phyloP scores from a whole-genome alignment of 345 rosid species.

The Raphanus sativus region DNA sequence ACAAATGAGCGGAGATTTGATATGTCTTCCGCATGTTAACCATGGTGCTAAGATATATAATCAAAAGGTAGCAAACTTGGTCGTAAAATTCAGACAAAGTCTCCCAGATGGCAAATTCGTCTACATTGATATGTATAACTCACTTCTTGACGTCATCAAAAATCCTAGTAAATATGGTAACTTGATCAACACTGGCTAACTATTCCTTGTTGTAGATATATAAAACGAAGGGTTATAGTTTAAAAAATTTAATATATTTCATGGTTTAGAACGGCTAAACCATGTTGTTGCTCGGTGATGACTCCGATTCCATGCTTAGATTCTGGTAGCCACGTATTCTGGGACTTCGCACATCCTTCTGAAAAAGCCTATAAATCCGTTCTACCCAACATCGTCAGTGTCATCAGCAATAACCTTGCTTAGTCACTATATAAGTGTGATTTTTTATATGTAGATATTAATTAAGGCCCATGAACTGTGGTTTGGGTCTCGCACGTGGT shows the following conservation, averaged over 20 bases:
- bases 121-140: constrained; percentile 23
- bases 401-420: constrained; percentile 12
- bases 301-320: constrained; percentile 22
- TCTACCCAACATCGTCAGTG: constrained; percentile 10
- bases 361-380: constrained; percentile 27
- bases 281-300: constrained; percentile 28
- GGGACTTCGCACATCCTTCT: constrained; percentile 36
- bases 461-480: neutral
- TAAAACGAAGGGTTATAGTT: neutral
- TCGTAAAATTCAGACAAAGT: neutral
- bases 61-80: constrained; percentile 19
- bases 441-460: neutral
- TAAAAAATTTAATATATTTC: neutral
- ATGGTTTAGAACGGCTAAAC: constrained; percentile 19
- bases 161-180: constrained; percentile 23
- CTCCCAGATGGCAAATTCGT: constrained; percentile 17
- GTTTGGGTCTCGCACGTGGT: neutral
- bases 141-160: constrained; percentile 16
- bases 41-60: constrained; percentile 23
- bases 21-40: constrained; percentile 18
- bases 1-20: neutral
- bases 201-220: neutral
- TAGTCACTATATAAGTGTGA: neutral
- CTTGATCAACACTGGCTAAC: neutral
- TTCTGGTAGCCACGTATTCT: constrained; percentile 24